Evolutionary conservation across 495 filamentous ascomycete genomes (phyloP), one percentile per base, ranked within the genome.

Genomic region (Hyaloscypha bicolor): DNA sequence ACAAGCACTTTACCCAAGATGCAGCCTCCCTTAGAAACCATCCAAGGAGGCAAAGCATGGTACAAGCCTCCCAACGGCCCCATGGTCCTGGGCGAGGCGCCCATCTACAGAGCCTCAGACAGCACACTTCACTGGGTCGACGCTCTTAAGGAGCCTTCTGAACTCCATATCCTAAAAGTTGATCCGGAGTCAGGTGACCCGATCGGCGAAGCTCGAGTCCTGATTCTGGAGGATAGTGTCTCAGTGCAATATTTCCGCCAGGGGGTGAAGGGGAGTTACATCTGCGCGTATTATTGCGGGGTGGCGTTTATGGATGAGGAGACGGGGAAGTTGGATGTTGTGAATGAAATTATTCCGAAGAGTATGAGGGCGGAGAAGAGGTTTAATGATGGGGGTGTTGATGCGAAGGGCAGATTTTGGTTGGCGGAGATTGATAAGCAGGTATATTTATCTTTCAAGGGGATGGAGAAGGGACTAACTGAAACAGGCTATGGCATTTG

Each of bases 341-440:
- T 65, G 45, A 65, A 62, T 32, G 62, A 69, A 55, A 65, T 65
- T 62, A 65, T 69, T 55, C 16, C 16, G 30, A n/a, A 16, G 12
- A 42, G 53, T 14, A 37, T 53, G 55, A 69, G 57, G 32, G 33
- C 6, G 8, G 32, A 55, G 57, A 65, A 42, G 57, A 69, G 67
- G 51, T 65, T 65, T 35, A 69, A 69, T 69, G 67, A 69, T 65
- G 67, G 62, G 4, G 67, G 67, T 55, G 62, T 69, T 4, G 67
- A 69, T 62, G 51, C 30, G 12, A 69, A 63, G 19, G 67, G 67
- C 8, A 55, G 67, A 22, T 69, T 69, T 62, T 69, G 67, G 67
- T 33, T 55, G 8, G 67, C 56, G 21, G 67, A 69, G 62, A 69
- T 65, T 57, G 67, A 65, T 60, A 61, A 30, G 4, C 12, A 45